Base-by-base conservation (phyloP, 768 basidiomycete genomes). In the Lentinus tigrinus region DNA sequence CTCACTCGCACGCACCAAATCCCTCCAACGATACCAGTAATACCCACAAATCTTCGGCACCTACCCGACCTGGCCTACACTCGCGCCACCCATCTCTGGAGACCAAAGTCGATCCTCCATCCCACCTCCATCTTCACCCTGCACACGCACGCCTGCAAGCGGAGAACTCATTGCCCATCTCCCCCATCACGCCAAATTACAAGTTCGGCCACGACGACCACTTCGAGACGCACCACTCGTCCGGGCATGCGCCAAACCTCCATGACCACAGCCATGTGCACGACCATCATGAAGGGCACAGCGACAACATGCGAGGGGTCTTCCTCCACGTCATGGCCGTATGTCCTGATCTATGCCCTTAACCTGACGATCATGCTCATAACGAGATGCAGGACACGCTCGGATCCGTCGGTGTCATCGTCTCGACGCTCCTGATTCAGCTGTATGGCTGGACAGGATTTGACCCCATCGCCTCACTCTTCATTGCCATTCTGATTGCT, bases 241-340 rank as follows among this genome's bases (percentile, higher is more conserved):
- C 70, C 21, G 70, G 67, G 26, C 77, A 77, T 54, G 65, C 69
- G 14, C 78, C 77, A 4, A 81, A 82, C 63, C 62, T 77, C 48
- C 81, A 83, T 61, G 74, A 79, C 47, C 84, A 86, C 69, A 71
- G 74, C 3, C 85, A 82, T 65, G 71, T 73, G 11, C 73, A 72
- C 58, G 69, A 70, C 19, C 72, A 76, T 43, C 89, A 88, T 64
- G 89, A 94, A 71, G 89, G 91, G 0, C 94, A 96, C 67, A 93
- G 91, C 72, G 93, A 98, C 72, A 99, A 99, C 70, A 99, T 99
- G 97, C 89, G 95, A 34, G 97, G 97, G 17, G 95, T 99, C 65
- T 99, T 99, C 71, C 74, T 98, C 55, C 96, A 99, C 69, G 96
- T 99, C 47, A 88, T 97, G 87, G 95, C 95, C 56, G 91, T 92